A percentile compares a stretch with the other conserved stretches of the same genome.
Conservation (phyloP, 345 rosid species). For the Schrenkiella parvula region DNA sequence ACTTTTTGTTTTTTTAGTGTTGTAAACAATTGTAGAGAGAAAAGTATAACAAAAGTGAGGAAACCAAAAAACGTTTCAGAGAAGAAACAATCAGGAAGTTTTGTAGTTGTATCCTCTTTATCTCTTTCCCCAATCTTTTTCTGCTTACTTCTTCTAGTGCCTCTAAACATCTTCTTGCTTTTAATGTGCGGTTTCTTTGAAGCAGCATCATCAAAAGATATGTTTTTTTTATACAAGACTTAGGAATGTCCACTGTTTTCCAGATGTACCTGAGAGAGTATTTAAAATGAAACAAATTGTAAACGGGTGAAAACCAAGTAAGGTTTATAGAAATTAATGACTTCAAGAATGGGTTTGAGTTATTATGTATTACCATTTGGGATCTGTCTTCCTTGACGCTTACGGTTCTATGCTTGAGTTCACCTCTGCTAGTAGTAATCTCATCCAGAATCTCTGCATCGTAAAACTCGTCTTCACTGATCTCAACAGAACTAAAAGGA, state of each 20-base stretch:
- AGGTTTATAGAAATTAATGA: neutral
- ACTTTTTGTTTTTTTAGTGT: neutral
- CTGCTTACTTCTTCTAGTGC: slow-evolving; percentile 7
- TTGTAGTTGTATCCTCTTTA: slow-evolving; percentile 1
- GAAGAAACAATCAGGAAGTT: slow-evolving; percentile 14
- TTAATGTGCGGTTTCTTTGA: neutral
- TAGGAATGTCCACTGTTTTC: slow-evolving; percentile 26
- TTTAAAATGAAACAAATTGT: neutral
- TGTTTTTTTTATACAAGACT: neutral
- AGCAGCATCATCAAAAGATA: neutral
- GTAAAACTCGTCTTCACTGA: slow-evolving; percentile 49
- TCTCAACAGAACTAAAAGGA: slow-evolving; percentile 11
- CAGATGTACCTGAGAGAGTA: slow-evolving; percentile 30
- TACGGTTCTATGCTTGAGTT: slow-evolving; percentile 59
- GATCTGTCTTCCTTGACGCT: slow-evolving; percentile 53
- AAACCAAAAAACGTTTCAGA: slow-evolving; percentile 14
- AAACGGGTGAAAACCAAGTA: neutral
- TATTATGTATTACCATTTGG: slow-evolving; percentile 13
- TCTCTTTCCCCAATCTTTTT: neutral
- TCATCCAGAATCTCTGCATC: slow-evolving; percentile 77
- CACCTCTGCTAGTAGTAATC: slow-evolving; percentile 78
- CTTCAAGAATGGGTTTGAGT: neutral
- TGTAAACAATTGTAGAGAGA: neutral
- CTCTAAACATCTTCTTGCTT: neutral
- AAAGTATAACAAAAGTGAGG: slow-evolving; percentile 12